A percentile compares a stretch with the other conserved stretches of the same genome.
phyloP scores from a whole-genome alignment of 495 filamentous ascomycete genomes.

The Penicillium paradoxum region DNA sequence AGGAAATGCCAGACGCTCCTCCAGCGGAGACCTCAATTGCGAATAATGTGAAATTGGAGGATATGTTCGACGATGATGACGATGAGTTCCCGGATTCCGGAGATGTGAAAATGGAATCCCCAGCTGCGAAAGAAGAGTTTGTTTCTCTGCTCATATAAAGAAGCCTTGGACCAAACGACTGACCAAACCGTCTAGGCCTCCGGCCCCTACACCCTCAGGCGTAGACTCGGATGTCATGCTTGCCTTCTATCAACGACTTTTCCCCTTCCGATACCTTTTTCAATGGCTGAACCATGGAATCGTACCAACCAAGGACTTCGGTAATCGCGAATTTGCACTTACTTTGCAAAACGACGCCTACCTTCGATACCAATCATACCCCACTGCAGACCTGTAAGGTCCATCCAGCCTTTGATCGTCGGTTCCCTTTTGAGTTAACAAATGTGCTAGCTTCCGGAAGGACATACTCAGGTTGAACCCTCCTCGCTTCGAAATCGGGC shows the following conservation, averaged over 20 bases:
- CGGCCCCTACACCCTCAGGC: constrained; percentile 27
- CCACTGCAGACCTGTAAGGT: constrained; percentile 74
- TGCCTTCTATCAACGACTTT: constrained; percentile 91
- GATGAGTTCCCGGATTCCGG: constrained; percentile 69
- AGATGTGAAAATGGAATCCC: constrained; percentile 41
- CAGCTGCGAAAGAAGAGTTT: constrained; percentile 40
- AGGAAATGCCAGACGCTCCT: constrained; percentile 40
- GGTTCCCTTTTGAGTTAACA: background rate
- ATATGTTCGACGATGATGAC: constrained; percentile 74
- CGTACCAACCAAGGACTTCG: constrained; percentile 78
- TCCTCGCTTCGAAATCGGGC: constrained; percentile 94
- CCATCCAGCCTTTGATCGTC: background rate
- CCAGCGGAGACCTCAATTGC: constrained; percentile 14
- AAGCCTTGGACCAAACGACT: background rate
- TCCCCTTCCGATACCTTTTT: constrained; percentile 92
- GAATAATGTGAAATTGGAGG: constrained; percentile 64
- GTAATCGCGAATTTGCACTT: constrained; percentile 91
- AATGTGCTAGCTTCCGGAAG: constrained; percentile 68
- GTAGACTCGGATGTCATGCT: constrained; percentile 80
- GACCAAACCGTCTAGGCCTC: constrained; percentile 9
- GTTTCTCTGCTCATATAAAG: background rate
- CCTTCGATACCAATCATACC: constrained; percentile 86
- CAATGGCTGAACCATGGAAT: constrained; percentile 97
- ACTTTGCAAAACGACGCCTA: constrained; percentile 86
- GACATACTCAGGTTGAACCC: constrained; percentile 83